phyloP scores from a whole-genome alignment of 192 early-diverging fungal species.

The Allomyces macrogynus region DNA sequence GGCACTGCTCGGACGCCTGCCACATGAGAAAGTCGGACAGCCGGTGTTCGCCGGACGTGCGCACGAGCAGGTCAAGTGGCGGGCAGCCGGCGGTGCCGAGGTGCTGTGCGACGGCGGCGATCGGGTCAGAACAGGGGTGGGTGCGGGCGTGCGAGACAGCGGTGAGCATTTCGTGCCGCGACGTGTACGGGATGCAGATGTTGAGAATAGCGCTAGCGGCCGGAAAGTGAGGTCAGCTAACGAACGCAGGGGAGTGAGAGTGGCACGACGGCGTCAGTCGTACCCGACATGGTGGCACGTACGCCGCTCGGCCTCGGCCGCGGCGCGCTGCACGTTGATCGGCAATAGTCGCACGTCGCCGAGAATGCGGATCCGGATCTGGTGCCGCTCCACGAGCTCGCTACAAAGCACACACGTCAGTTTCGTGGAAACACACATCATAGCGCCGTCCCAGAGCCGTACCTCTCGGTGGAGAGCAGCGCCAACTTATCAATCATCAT shows the following conservation, averaged over 20 bases:
- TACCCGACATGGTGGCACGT: conserved; percentile 44
- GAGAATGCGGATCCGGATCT: conserved; percentile 55
- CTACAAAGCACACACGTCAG: conserved; percentile 23
- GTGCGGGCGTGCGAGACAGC: conserved; percentile 17
- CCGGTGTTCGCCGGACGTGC: conserved; percentile 88
- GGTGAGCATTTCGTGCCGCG: conserved; percentile 69
- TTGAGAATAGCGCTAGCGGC: conserved; percentile 49
- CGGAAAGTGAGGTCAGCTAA: too few species aligned
- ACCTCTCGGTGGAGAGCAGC: conserved; percentile 52
- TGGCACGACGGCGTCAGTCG: too few species aligned
- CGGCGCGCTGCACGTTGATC: conserved; percentile 34
- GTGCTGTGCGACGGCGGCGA: conserved; percentile 18
- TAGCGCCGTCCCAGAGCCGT: conserved; percentile 2
- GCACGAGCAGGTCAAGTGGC: conserved; percentile 66
- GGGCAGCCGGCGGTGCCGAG: conserved; percentile 43
- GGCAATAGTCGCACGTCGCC: conserved; percentile 56
- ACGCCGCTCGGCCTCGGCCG: conserved; percentile 32
- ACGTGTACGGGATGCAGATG: conserved; percentile 80
- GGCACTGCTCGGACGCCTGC: conserved; percentile 30
- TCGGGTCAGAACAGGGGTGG: too few species aligned
- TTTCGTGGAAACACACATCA: neutral
- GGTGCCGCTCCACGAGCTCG: conserved; percentile 45
- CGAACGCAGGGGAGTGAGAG: too few species aligned
- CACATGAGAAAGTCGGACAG: conserved; percentile 89
- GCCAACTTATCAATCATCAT: conserved; percentile 55